Conservation (phyloP, 768 basidiomycete genomes). For the Russula lepida region DNA sequence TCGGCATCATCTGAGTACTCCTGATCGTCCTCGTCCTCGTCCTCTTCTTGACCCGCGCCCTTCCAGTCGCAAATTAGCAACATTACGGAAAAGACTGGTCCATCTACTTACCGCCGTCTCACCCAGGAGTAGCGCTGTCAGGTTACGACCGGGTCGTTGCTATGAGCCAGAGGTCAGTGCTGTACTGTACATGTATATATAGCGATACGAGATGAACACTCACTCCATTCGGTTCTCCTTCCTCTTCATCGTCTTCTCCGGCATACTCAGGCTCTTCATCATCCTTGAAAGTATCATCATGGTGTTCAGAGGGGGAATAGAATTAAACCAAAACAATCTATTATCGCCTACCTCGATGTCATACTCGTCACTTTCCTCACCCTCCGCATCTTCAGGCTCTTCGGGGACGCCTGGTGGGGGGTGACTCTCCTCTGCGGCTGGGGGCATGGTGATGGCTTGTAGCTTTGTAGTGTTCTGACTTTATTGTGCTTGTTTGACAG, state of each 20-base stretch:
- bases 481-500: not conserved
- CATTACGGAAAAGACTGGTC: not conserved
- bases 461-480: not conserved
- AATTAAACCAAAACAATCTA: not conserved
- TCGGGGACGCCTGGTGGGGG: not conserved
- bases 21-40: not conserved
- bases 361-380: slow-evolving; percentile 14
- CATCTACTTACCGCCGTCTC: not conserved
- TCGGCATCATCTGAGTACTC: not conserved
- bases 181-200: not conserved
- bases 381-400: not conserved
- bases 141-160: not conserved
- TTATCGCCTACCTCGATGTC: slow-evolving; percentile 3
- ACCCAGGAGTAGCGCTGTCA: slow-evolving; percentile 12
- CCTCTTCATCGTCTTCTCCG: not conserved
- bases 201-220: not conserved
- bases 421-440: not conserved
- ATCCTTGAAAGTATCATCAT: not conserved
- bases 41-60: not conserved
- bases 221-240: slow-evolving; percentile 12
- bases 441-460: slow-evolving; percentile 4
- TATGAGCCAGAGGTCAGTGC: not conserved
- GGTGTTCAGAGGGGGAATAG: not conserved
- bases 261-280: not conserved
- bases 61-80: not conserved